phyloP scores from a whole-genome alignment of 179 eudicot genomes.

The Carnegiea gigantea region DNA sequence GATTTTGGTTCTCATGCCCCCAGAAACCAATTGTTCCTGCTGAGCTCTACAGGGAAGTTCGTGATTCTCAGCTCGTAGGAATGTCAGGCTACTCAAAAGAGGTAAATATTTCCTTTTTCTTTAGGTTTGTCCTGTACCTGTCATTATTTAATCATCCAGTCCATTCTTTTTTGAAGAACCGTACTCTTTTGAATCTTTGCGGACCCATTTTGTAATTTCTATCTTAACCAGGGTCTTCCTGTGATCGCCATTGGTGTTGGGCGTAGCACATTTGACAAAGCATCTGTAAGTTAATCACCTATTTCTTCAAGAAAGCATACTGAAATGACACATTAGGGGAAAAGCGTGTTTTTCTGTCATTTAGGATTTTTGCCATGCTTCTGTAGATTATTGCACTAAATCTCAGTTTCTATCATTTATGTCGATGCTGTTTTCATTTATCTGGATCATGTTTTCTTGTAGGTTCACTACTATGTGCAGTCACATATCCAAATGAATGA shows the following conservation, averaged over 20 bases:
- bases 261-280: slow-evolving; percentile 59
- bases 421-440: not conserved
- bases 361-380: not conserved
- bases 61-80: slow-evolving; percentile 63
- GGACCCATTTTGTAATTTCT: not conserved
- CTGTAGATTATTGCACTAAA: not conserved
- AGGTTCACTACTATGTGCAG: slow-evolving; percentile 65
- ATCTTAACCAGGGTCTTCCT: slow-evolving; percentile 56
- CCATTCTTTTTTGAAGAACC: not conserved
- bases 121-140: not conserved
- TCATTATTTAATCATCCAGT: not conserved
- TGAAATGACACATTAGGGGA: not conserved
- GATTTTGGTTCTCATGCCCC: slow-evolving; percentile 8
- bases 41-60: slow-evolving; percentile 48
- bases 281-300: slow-evolving; percentile 47
- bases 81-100: slow-evolving; percentile 61
- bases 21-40: slow-evolving; percentile 63
- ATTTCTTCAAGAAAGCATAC: not conserved
- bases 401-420: not conserved
- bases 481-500: slow-evolving; percentile 70
- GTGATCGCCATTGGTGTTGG: slow-evolving; percentile 65
- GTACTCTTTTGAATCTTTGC: not conserved
- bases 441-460: slow-evolving; percentile 6
- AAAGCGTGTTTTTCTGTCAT: not conserved
- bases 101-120: slow-evolving; percentile 26